Evolutionary conservation across 177 flowering plant species (phyloP).

Genomic region (Vitis hybrid): DNA sequence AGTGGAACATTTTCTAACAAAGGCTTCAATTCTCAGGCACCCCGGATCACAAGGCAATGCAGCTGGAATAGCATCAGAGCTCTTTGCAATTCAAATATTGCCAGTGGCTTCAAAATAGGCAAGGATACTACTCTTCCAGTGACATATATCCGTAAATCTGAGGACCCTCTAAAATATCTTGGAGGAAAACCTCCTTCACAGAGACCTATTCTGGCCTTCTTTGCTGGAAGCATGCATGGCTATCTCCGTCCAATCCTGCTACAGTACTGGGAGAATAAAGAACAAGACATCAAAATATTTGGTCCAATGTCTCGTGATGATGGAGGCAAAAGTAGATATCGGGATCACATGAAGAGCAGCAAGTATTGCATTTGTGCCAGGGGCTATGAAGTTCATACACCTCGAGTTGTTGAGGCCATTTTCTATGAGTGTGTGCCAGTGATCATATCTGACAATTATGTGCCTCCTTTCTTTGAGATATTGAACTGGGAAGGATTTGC

Average conservation of each 20-base stretch:
- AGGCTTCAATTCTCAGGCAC: conserved; percentile 40
- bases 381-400: conserved; percentile 78
- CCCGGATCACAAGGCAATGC: conserved; percentile 29
- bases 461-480: conserved; percentile 82
- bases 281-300: conserved; percentile 63
- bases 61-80: conserved; percentile 52
- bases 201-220: conserved; percentile 70
- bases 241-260: conserved; percentile 63
- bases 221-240: conserved; percentile 83
- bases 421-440: conserved; percentile 81
- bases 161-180: conserved; percentile 38
- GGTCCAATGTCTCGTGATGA: conserved; percentile 55
- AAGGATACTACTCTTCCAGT: conserved; percentile 71
- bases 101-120: conserved; percentile 56
- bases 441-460: conserved; percentile 79
- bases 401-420: conserved; percentile 81
- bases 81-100: conserved; percentile 74
- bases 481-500: conserved; percentile 76
- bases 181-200: conserved; percentile 68
- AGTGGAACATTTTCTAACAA: too few relatives aligned
- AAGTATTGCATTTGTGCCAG: conserved; percentile 80
- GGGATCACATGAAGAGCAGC: conserved; percentile 74
- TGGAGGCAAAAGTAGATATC: conserved; percentile 51
- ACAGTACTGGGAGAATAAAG: conserved; percentile 65
- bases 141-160: conserved; percentile 47